Percentiles rank a stretch among this genome's conserved stretches.
These are phyloP conservation scores for Mortierella claussenii DNA, from an alignment of 192 early-diverging fungal species.

Conservation along the genomic window DNA sequence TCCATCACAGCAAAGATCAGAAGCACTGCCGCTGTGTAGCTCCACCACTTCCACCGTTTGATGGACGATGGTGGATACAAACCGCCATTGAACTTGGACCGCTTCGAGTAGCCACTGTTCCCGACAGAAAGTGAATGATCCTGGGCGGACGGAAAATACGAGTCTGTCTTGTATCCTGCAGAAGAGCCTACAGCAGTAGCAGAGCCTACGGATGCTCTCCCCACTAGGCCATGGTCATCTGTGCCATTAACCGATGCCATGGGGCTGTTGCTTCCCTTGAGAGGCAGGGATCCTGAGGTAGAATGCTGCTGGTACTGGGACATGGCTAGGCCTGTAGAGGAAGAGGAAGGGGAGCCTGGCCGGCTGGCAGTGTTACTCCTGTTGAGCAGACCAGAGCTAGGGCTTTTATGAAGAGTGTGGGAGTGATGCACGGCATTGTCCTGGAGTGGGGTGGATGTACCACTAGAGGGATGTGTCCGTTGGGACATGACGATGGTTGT, in stretches of 20 bases:
- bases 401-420: conserved; percentile 26
- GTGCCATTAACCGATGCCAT: neutral
- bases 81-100: conserved; percentile 20
- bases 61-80: conserved; percentile 4
- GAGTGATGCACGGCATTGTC: conserved; percentile 13
- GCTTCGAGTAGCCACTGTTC: conserved; percentile 21
- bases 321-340: neutral
- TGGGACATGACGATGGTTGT: conserved; percentile 26
- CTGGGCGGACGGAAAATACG: conserved; percentile 25
- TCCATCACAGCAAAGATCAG: conserved; percentile 45
- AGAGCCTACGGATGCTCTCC: neutral
- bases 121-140: conserved; percentile 37
- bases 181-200: neutral
- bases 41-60: conserved; percentile 55
- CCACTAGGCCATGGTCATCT: too few relatives aligned
- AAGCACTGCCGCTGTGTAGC: conserved; percentile 29
- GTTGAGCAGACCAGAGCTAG: conserved; percentile 27
- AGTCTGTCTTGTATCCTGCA: conserved; percentile 7
- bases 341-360: conserved; percentile 26
- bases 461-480: conserved; percentile 22
- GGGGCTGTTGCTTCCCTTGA: conserved; percentile 12
- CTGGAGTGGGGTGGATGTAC: conserved; percentile 6
- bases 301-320: conserved; percentile 22
- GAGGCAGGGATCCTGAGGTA: neutral
- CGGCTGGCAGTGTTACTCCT: conserved; percentile 38